A percentile compares a stretch with the other conserved stretches of the same genome.
phyloP scores from a whole-genome alignment of 768 basidiomycete species.

The Termitomyces bulborhizus region DNA sequence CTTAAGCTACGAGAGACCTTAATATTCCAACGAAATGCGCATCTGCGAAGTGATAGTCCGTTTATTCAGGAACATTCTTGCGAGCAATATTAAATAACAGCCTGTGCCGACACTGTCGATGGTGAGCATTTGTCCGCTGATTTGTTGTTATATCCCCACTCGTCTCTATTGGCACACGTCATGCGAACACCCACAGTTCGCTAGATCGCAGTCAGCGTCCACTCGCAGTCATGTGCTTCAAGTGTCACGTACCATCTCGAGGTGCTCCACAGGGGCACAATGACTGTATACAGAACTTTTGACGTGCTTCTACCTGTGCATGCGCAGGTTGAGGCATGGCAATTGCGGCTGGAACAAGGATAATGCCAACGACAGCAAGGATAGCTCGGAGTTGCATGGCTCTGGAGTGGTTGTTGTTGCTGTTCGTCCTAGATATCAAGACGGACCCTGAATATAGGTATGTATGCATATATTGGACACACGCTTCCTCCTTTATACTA shows the following conservation, averaged over 20 bases:
- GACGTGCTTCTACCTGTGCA: not conserved
- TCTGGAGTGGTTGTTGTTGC: not conserved
- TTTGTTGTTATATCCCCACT: not conserved
- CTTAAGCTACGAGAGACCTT: not conserved
- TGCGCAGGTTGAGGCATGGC: not conserved
- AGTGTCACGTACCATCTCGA: not conserved
- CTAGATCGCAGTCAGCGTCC: not conserved
- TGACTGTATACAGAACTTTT: not conserved
- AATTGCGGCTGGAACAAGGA: not conserved
- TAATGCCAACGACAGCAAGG: not conserved
- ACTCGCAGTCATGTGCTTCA: not conserved
- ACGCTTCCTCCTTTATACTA: not conserved
- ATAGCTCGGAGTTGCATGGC: not conserved
- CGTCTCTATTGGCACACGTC: not conserved
- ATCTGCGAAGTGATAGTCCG: not conserved
- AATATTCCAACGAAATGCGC: too few relatives aligned
- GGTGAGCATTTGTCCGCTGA: not conserved
- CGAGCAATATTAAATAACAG: too few relatives aligned
- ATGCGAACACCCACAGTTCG: conserved; percentile 1
- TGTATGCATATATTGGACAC: not conserved
- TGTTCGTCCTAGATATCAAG: not conserved
- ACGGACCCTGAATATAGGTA: not conserved
- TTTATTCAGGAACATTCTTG: not conserved
- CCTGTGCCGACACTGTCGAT: too few relatives aligned
- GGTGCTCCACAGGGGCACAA: conserved; percentile 2